phyloP scores from a whole-genome alignment of 2,329 filamentous ascomycete genomes.

The Paecilomyces sp. region DNA sequence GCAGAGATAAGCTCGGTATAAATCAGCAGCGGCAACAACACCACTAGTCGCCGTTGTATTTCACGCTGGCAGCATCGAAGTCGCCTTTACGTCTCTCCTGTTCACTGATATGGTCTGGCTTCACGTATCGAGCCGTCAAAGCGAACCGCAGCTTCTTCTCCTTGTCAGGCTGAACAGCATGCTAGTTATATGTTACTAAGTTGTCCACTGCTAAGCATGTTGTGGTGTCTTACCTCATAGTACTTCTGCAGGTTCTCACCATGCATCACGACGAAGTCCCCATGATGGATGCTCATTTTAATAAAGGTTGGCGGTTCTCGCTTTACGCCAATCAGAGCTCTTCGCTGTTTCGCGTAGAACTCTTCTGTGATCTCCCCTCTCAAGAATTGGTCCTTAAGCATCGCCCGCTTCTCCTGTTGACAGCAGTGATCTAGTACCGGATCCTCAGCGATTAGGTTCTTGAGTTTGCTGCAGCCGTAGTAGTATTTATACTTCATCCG shows the following conservation, averaged over 20 bases:
- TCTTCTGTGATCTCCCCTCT: slow-evolving; percentile 10
- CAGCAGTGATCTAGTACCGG: slow-evolving; percentile 25
- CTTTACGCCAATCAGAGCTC: slow-evolving; percentile 17
- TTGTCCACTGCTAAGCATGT: background rate
- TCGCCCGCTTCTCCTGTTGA: slow-evolving; percentile 13
- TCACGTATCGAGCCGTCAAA: slow-evolving; percentile 28
- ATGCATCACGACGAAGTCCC: slow-evolving; percentile 54
- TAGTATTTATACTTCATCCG: slow-evolving; percentile 49
- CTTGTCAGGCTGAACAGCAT: slow-evolving; percentile 21
- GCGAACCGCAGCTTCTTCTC: slow-evolving; percentile 26
- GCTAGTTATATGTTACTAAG: slow-evolving; percentile 10
- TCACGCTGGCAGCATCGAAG: slow-evolving; percentile 15
- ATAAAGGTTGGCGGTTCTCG: slow-evolving; percentile 26
- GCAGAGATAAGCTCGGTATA: background rate
- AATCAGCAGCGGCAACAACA: background rate
- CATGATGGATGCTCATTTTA: slow-evolving; percentile 45
- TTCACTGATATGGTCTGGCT: slow-evolving; percentile 13
- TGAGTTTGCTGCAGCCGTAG: slow-evolving; percentile 16
- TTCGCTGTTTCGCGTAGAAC: slow-evolving; percentile 15
- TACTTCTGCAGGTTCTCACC: slow-evolving; percentile 48
- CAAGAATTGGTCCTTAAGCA: slow-evolving; percentile 14
- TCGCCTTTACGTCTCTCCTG: slow-evolving; percentile 20
- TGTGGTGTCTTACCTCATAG: slow-evolving; percentile 36
- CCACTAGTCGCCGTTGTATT: slow-evolving; percentile 25
- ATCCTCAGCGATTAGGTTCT: slow-evolving; percentile 16